Evolutionary conservation across 2,329 filamentous ascomycete species (phyloP), one percentile per base, ranked within the genome.

Genomic region (Madurella mycetomatis): DNA sequence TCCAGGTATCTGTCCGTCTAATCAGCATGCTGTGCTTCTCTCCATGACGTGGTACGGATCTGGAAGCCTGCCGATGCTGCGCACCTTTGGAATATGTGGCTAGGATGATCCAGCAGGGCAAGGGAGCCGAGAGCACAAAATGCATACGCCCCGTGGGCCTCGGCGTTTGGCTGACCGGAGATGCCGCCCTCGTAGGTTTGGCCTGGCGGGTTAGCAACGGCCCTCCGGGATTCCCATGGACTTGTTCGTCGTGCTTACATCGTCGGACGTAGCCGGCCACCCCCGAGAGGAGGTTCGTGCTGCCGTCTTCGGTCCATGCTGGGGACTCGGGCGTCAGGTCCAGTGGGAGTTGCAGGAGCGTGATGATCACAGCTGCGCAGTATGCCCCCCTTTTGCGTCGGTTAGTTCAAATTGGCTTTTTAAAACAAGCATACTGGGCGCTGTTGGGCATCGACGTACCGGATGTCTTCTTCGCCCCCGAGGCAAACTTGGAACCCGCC

Each of bases 131-230:
- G 76, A 53, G 89, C 92, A 72, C 92, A 96, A 72, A 97, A 97
- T 25, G 92, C 90, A 74, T 97, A 99, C 60, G 90, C 94, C 57
- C 94, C 94, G 73, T 99, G 94, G 51, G 92, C 94, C 78, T 99
- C 94, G 60, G 87, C 85, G 56, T 86, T 87, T 49, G 92, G 94
- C 60, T 87, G 86, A 53, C 84, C 87, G 60, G 89, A 92, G 62
- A 99, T 91, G 47, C 94, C 94, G 60, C 94, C 94, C 75, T 99
- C 94, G 71, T 87, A 96, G 11, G 90, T 95, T 79, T 97, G 92
- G 69, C 88, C 87, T 90, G 50, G 49, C 30, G 45, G 39, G 47
- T 55, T 57, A 56, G 55, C 40, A 9, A 30, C 18, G 34, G 16
- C 9, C 17, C 25, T 25, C 25, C 11, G 1, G 12, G 19, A 9